These are phyloP conservation scores for Suillus decipiens DNA, from an alignment of 768 basidiomycete genomes.

Conservation along the genomic window DNA sequence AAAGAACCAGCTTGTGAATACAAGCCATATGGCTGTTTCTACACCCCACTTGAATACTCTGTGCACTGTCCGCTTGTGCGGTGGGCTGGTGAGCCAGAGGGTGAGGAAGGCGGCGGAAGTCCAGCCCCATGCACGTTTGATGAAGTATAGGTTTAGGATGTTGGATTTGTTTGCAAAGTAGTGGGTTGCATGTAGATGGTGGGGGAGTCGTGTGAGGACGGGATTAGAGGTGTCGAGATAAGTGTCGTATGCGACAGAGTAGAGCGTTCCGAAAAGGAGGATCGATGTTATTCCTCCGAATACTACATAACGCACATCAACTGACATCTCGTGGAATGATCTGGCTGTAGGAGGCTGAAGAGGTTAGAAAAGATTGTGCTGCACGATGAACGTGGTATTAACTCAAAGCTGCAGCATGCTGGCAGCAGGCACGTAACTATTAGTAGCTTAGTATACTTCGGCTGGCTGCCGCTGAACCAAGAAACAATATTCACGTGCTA, in stretches of 20 bases:
- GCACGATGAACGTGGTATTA: background rate
- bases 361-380: background rate
- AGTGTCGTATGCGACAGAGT: conserved; percentile 63
- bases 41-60: conserved; percentile 55
- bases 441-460: background rate
- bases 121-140: conserved; percentile 93
- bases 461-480: background rate
- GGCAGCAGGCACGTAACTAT: background rate
- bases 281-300: conserved; percentile 46
- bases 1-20: conserved; percentile 87
- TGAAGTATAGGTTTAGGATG: conserved; percentile 79
- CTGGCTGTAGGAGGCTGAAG: background rate
- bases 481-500: background rate
- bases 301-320: conserved; percentile 30
- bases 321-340: background rate
- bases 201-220: conserved; percentile 64
- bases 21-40: conserved; percentile 68
- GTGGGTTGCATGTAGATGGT: conserved; percentile 60
- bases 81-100: conserved; percentile 59
- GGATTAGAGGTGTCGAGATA: conserved; percentile 88
- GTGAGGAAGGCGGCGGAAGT: conserved; percentile 68
- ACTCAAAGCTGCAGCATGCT: background rate
- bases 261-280: conserved; percentile 61
- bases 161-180: conserved; percentile 85
- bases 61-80: conserved; percentile 38